A percentile compares a stretch with the other conserved stretches of the same genome.
Conservation (phyloP, 2,329 filamentous ascomycete species). For the Hypoxylon sp. region DNA sequence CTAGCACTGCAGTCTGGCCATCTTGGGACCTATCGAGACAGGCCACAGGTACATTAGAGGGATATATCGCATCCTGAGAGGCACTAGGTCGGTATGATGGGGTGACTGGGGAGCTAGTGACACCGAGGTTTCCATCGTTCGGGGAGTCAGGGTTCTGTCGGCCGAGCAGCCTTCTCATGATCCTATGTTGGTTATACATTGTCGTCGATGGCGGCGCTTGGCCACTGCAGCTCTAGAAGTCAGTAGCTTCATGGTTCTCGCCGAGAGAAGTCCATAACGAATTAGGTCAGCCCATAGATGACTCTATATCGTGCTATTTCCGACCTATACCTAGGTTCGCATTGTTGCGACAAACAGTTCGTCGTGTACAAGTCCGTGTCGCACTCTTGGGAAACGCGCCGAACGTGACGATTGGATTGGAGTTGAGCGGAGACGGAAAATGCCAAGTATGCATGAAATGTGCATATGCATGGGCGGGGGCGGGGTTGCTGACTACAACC, state of each 20-base stretch:
- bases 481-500: neutral
- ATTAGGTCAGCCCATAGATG: constrained; percentile 31
- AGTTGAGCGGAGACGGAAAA: constrained; percentile 4
- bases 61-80: constrained; percentile 69
- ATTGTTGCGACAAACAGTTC: constrained; percentile 14
- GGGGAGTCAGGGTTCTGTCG: constrained; percentile 65
- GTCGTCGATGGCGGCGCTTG: constrained; percentile 48
- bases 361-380: neutral
- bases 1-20: constrained; percentile 69
- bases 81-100: constrained; percentile 66
- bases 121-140: constrained; percentile 61
- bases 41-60: constrained; percentile 67
- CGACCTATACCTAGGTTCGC: neutral
- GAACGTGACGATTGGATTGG: neutral
- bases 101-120: constrained; percentile 62
- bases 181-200: constrained; percentile 71
- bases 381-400: constrained; percentile 1
- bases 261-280: constrained; percentile 17
- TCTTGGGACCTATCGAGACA: constrained; percentile 73
- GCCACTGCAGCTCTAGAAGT: constrained; percentile 45
- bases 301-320: neutral
- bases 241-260: constrained; percentile 50
- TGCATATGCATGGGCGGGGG: constrained; percentile 25
- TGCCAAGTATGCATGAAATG: constrained; percentile 21
- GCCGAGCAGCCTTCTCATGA: constrained; percentile 74